phyloP scores from a whole-genome alignment of 495 filamentous ascomycete genomes.

The Neurospora tetrasperma region DNA sequence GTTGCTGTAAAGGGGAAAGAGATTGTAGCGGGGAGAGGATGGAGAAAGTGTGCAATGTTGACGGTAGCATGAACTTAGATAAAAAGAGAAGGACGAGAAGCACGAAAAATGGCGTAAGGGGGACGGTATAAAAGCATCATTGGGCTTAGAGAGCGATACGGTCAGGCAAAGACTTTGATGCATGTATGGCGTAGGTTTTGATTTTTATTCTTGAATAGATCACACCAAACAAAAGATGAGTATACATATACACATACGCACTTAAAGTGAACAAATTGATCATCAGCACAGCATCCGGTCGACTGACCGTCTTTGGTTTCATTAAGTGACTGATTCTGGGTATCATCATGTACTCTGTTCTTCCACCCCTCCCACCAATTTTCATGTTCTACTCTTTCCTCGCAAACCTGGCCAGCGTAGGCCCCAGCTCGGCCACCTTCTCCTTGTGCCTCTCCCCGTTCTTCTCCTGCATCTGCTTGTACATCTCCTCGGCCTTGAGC shows the following conservation, averaged over 20 bases:
- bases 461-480: conserved; percentile 33
- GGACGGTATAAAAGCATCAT: background rate
- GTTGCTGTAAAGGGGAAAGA: conserved; percentile 47
- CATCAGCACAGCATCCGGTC: conserved; percentile 1
- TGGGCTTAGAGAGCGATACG: background rate
- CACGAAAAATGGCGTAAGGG: background rate
- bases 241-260: background rate
- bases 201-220: background rate
- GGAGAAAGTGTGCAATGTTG: background rate
- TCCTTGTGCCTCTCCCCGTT: conserved; percentile 31
- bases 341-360: conserved; percentile 16
- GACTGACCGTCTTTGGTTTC: background rate
- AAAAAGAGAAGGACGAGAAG: background rate
- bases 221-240: background rate
- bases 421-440: conserved; percentile 35
- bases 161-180: background rate
- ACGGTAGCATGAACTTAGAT: background rate
- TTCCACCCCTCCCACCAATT: background rate
- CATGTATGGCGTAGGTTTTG: background rate
- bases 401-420: conserved; percentile 36
- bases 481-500: conserved; percentile 45
- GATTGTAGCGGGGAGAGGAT: background rate
- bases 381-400: conserved; percentile 30
- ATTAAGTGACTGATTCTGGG: conserved; percentile 10
- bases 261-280: background rate